Evolutionary conservation across 441 rosid species (phyloP).

Genomic region (Euphorbia celastroides): DNA sequence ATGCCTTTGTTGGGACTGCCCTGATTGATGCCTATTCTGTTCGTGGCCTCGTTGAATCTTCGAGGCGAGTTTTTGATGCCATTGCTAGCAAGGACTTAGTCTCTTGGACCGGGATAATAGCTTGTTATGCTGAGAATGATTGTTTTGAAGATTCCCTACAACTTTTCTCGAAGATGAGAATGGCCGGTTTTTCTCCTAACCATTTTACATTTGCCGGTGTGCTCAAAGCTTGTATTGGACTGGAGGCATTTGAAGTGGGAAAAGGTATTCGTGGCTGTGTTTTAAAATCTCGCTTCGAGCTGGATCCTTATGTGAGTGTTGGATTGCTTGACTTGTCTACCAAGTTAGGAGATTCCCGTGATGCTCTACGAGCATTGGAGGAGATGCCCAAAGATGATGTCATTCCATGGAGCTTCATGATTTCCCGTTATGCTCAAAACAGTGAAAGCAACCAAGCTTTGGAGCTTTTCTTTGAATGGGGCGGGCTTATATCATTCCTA

Average conservation of each 20-base stretch:
- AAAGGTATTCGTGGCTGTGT: slow-evolving; percentile 61
- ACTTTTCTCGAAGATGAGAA: slow-evolving; percentile 48
- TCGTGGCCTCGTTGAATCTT: slow-evolving; percentile 42
- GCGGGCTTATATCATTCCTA: slow-evolving; percentile 50
- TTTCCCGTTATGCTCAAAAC: slow-evolving; percentile 65
- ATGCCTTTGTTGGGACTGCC: slow-evolving; percentile 77
- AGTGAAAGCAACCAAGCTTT: slow-evolving; percentile 46
- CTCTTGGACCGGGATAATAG: slow-evolving; percentile 76
- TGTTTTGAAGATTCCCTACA: slow-evolving; percentile 47
- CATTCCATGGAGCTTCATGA: slow-evolving; percentile 91
- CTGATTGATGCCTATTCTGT: slow-evolving; percentile 64
- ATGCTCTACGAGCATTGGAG: slow-evolving; percentile 49
- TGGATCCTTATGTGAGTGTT: slow-evolving; percentile 53
- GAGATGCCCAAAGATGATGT: slow-evolving; percentile 71
- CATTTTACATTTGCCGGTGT: slow-evolving; percentile 58
- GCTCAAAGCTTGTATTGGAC: slow-evolving; percentile 69
- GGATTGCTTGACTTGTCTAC: slow-evolving; percentile 73
- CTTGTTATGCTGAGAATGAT: slow-evolving; percentile 69
- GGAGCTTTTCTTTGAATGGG: slow-evolving; percentile 70
- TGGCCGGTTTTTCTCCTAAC: slow-evolving; percentile 58
- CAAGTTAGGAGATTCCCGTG: slow-evolving; percentile 36
- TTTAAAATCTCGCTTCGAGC: slow-evolving; percentile 52
- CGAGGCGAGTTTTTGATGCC: slow-evolving; percentile 59
- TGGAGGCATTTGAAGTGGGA: slow-evolving; percentile 42
- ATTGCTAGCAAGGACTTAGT: slow-evolving; percentile 61